Conservation (phyloP, 1,284 basidiomycete species). For the Cryptococcus sp. region DNA sequence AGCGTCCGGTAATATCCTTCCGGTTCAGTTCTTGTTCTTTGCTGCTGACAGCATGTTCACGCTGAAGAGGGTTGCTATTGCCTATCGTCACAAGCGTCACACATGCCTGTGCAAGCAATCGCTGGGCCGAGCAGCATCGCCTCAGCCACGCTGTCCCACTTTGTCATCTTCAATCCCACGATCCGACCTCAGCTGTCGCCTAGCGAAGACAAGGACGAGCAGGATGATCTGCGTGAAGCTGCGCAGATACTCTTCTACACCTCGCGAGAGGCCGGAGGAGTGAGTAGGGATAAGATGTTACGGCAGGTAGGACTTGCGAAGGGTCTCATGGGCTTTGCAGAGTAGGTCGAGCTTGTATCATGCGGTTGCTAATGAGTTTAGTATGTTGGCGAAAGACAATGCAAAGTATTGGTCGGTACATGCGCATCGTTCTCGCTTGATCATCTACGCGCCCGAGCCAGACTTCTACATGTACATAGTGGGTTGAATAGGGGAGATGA, state of each 20-base stretch:
- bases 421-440: constrained; percentile 31
- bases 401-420: constrained; percentile 36
- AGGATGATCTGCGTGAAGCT: constrained; percentile 47
- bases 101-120: too few relatives aligned
- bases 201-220: constrained; percentile 32
- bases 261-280: constrained; percentile 32
- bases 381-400: constrained; percentile 29
- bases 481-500: constrained; percentile 4
- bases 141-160: constrained; percentile 40
- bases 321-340: constrained; percentile 47
- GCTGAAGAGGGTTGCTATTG: too few relatives aligned
- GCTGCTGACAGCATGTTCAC: too few relatives aligned
- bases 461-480: constrained; percentile 46
- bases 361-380: constrained; percentile 6
- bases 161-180: constrained; percentile 48
- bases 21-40: too few relatives aligned
- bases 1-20: too few relatives aligned
- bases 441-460: constrained; percentile 40
- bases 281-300: constrained; percentile 47
- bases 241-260: constrained; percentile 51
- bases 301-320: constrained; percentile 47
- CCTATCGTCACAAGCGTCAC: too few relatives aligned
- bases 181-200: constrained; percentile 15
- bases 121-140: constrained; percentile 6
- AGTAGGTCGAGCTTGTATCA: constrained; percentile 23